A percentile compares a stretch with the other conserved stretches of the same genome.
Conservation (phyloP, 2,329 filamentous ascomycete genomes). For the Didymella sp. region DNA sequence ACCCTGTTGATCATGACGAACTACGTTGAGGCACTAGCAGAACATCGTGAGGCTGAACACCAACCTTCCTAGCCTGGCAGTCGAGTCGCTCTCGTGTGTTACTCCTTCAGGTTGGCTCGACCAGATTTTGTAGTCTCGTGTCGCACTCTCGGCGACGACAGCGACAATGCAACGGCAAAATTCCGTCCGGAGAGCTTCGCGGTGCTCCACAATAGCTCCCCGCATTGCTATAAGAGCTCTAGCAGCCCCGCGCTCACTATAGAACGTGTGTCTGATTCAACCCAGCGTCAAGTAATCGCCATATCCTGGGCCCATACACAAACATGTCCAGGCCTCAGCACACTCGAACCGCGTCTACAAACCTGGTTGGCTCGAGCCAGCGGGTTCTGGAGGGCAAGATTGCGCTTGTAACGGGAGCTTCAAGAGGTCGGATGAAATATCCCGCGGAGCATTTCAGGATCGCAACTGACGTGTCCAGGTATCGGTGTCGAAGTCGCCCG, state of each 20-base stretch:
- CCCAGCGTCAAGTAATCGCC: not conserved
- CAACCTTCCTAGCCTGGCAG: conserved; percentile 5
- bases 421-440: conserved; percentile 63
- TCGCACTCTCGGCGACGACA: conserved; percentile 14
- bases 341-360: conserved; percentile 50
- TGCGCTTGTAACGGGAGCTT: conserved; percentile 79
- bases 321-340: conserved; percentile 51
- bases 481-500: conserved; percentile 73
- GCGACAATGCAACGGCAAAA: conserved; percentile 19
- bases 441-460: not conserved
- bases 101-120: conserved; percentile 9
- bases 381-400: conserved; percentile 71
- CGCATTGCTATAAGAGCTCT: conserved; percentile 20
- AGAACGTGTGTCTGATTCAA: not conserved
- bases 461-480: conserved; percentile 57
- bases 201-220: conserved; percentile 20
- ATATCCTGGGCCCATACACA: not conserved
- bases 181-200: conserved; percentile 17
- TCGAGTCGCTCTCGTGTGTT: conserved; percentile 4
- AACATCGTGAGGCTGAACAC: conserved; percentile 10
- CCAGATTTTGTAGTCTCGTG: conserved; percentile 10
- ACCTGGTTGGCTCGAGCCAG: conserved; percentile 41
- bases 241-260: conserved; percentile 8
- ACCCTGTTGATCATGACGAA: conserved; percentile 19
- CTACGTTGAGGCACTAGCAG: conserved; percentile 16